phyloP scores from a whole-genome alignment of 1,284 basidiomycete species.

The Sanghuangporus baumii region DNA sequence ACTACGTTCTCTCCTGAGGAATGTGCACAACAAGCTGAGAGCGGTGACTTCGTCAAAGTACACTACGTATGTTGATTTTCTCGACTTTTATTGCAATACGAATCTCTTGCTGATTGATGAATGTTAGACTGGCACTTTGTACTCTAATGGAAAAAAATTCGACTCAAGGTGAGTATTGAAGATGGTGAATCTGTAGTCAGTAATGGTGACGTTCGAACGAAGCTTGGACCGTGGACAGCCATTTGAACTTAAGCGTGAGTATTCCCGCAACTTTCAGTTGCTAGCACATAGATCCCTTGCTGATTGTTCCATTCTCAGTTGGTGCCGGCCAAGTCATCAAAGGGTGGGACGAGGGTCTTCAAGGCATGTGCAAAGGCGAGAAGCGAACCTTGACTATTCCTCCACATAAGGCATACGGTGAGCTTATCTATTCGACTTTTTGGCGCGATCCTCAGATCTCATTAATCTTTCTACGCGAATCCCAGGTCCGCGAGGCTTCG shows the following conservation, averaged over 20 bases:
- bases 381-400: conserved; percentile 91
- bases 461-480: neutral
- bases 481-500: conserved; percentile 70
- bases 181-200: neutral
- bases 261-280: neutral
- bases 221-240: conserved; percentile 66
- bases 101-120: neutral
- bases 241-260: conserved; percentile 62
- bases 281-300: neutral
- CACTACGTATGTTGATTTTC: conserved; percentile 64
- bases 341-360: conserved; percentile 77
- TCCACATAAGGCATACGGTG: conserved; percentile 74
- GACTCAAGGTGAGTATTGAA: conserved; percentile 62
- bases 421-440: conserved; percentile 25
- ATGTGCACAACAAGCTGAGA: conserved; percentile 53
- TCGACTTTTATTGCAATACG: neutral
- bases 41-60: conserved; percentile 66
- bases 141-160: conserved; percentile 71
- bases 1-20: conserved; percentile 52
- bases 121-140: conserved; percentile 66
- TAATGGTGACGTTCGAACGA: neutral
- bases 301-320: conserved; percentile 40
- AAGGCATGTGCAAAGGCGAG: conserved; percentile 86
- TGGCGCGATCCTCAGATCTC: neutral
- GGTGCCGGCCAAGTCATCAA: conserved; percentile 77